A percentile compares a stretch with the other conserved stretches of the same genome.
These are phyloP conservation scores for Epichloe baconii DNA, from an alignment of 2,329 filamentous ascomycete genomes.

Conservation along the genomic window DNA sequence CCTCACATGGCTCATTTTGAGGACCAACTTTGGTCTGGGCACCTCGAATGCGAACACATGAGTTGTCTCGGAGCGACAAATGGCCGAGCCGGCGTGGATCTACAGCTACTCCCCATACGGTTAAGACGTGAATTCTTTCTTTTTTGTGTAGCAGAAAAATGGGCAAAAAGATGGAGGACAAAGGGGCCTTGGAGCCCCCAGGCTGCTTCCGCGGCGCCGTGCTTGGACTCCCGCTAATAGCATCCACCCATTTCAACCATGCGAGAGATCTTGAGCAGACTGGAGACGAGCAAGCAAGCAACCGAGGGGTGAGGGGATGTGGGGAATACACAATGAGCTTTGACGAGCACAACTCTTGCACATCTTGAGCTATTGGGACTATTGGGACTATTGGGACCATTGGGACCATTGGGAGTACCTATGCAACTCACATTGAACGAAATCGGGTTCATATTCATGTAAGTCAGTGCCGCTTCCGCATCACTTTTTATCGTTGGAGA, in stretches of 20 bases:
- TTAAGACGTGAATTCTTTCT: background rate
- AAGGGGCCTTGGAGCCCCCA: background rate
- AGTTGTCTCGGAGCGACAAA: conserved; percentile 1
- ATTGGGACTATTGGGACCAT: background rate
- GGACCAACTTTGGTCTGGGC: background rate
- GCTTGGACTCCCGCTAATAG: conserved; percentile 10
- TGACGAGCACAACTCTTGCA: conserved; percentile 2
- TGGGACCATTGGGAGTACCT: background rate
- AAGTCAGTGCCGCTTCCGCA: background rate
- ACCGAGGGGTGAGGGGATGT: background rate
- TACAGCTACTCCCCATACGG: conserved; percentile 4
- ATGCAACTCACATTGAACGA: background rate
- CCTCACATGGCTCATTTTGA: background rate
- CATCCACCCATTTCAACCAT: conserved; percentile 9
- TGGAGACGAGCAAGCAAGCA: background rate
- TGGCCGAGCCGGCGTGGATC: conserved; percentile 3
- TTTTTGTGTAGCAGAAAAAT: background rate
- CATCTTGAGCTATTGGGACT: background rate
- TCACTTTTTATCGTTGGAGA: background rate
- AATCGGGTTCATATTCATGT: background rate
- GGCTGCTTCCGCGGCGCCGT: conserved; percentile 13
- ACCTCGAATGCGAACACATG: background rate
- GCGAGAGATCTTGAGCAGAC: background rate
- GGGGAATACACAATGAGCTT: conserved; percentile 1
- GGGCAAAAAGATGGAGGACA: background rate